These are phyloP conservation scores for Coemansia sp. DNA, from an alignment of 192 early-diverging fungal species.

Conservation along the genomic window DNA sequence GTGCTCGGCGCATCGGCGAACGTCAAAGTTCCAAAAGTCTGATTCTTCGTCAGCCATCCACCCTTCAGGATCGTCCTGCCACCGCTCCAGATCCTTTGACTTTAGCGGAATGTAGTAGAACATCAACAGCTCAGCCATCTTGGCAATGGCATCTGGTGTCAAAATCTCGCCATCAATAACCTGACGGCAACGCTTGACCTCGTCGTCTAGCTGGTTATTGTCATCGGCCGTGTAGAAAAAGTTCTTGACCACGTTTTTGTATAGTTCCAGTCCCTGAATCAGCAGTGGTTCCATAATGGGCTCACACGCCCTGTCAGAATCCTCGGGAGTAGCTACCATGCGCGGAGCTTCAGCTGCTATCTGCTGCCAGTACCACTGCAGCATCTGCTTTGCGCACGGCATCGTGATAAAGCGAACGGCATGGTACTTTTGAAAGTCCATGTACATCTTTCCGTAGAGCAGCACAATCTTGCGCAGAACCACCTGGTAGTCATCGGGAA, in stretches of 20 bases:
- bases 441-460: slow-evolving; percentile 76
- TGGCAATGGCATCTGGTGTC: slow-evolving; percentile 65
- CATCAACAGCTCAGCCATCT: slow-evolving; percentile 70
- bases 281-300: slow-evolving; percentile 58
- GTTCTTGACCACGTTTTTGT: slow-evolving; percentile 45
- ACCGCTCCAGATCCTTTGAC: slow-evolving; percentile 68
- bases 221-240: slow-evolving; percentile 37
- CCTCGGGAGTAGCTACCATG: slow-evolving; percentile 10
- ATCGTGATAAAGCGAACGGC: slow-evolving; percentile 65
- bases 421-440: slow-evolving; percentile 68
- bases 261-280: slow-evolving; percentile 73
- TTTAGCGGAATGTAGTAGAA: slow-evolving; percentile 71
- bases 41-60: slow-evolving; percentile 78
- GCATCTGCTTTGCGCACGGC: slow-evolving; percentile 61
- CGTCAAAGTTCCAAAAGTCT: slow-evolving; percentile 83
- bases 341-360: slow-evolving; percentile 37
- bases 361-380: slow-evolving; percentile 75
- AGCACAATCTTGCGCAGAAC: slow-evolving; percentile 57
- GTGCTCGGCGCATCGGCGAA: slow-evolving; percentile 78
- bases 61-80: slow-evolving; percentile 84
- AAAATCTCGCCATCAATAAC: slow-evolving; percentile 67
- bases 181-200: slow-evolving; percentile 53
- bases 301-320: slow-evolving; percentile 13
- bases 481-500: slow-evolving; percentile 5
- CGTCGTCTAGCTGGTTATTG: slow-evolving; percentile 40